Conservation (phyloP, 2,329 filamentous ascomycete genomes). For the Alternaria viburni region DNA sequence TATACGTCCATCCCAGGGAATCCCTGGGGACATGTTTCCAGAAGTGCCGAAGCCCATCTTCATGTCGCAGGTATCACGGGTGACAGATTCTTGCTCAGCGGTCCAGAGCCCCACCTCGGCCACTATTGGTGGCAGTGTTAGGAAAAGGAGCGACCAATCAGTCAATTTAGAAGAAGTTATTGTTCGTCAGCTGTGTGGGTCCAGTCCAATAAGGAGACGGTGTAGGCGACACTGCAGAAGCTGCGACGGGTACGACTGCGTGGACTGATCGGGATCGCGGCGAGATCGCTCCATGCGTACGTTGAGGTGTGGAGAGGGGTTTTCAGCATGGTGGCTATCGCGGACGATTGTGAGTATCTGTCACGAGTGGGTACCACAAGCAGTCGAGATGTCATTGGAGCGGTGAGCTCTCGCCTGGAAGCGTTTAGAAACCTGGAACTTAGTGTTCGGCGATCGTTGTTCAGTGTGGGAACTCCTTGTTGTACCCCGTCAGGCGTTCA, state of each 20-base stretch:
- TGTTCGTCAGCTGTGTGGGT: background rate
- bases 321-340: background rate
- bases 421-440: background rate
- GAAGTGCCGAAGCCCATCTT: background rate
- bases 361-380: slow-evolving; percentile 6
- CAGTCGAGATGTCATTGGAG: slow-evolving; percentile 6
- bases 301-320: slow-evolving; percentile 10
- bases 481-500: background rate
- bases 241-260: slow-evolving; percentile 14
- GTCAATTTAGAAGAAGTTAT: background rate
- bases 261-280: slow-evolving; percentile 10
- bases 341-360: slow-evolving; percentile 7
- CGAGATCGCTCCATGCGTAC: slow-evolving; percentile 11
- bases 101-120: background rate
- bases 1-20: background rate
- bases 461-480: background rate
- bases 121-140: slow-evolving; percentile 3
- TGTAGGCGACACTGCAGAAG: slow-evolving; percentile 16
- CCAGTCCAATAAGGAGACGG: slow-evolving; percentile 5
- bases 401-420: slow-evolving; percentile 3
- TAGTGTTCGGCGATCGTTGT: slow-evolving; percentile 8
- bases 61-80: slow-evolving; percentile 1
- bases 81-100: slow-evolving; percentile 1
- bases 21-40: background rate
- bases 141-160: slow-evolving; percentile 13